Base-by-base conservation (phyloP, 129 eudicot genomes). In the Flaveria trinervia region DNA sequence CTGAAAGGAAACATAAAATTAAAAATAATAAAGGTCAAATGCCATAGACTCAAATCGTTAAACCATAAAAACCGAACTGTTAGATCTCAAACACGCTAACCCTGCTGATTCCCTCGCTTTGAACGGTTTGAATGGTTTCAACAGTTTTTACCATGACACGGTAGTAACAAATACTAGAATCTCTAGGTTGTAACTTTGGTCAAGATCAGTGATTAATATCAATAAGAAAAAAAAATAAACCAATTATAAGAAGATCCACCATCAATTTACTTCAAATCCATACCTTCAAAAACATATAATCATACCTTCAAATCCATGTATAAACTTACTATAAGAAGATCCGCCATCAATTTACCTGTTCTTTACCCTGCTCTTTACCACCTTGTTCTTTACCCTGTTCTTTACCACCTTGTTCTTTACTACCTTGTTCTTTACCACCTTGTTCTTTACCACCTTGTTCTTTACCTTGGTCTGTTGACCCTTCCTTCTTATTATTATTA, bases 311-410 rank as follows among this genome's bases (percentile, higher is more conserved):
- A 6, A 43, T 46, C 28, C 64, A 48, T 14, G 65, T 45, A 70
- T 60, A 65, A 65, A 65, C 80, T 33, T 20, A 18, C 52, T 59
- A 8, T 48, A 67, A 45, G 43, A 80, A 5, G 41, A 36, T 36
- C 41, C 39, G 5, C 33, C 60, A 73, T 79, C 57, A 79, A 15
- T 74, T 74, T 7, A 15, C 70, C 54, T 25, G 71, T 8, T 52
- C 80, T 77, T 77, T 79, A 2, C 36, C 71, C 26, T 50, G 72
- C 3, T 77, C 81, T 44, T 77, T 77, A n/a, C 69, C 17, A 26
- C 48, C 49, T 9, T 61, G 59, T 17, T 76, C 78, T 33, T 74
- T 75, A 0, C 12, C 22, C 1, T 44, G 56, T 25, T 75, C 81
- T 68, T 67, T 77, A 8, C 12, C 48, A 8, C 12, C 48, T 0